Base-by-base conservation (phyloP, 371 early-diverging fungal genomes). In the Mucor plumbeus region DNA sequence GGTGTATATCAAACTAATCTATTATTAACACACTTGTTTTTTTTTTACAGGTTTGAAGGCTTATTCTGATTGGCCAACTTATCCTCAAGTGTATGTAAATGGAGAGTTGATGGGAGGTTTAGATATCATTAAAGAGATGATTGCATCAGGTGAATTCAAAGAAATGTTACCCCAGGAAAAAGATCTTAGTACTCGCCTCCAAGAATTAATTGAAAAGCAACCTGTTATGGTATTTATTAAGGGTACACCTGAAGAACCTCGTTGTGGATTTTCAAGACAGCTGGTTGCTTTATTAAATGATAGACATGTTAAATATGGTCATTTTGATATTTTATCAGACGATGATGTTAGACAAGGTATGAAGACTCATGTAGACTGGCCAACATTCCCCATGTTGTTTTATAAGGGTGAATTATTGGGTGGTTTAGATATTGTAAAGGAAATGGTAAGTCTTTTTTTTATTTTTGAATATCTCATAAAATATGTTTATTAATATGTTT, bases 141-240 rank as follows among this genome's bases (percentile, higher is more conserved):
- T 91, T 17, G 87, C 86, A 8, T 83, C 88, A 7, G 93, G 92
- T 19, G 96, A 95, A 70, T 90, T 95, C 73, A 80, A 87, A 50
- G 84, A 79, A 19, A 70, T 92, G 68, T 69, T 78, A 41, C 72
- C 67, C 13, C 81, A 87, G 58, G 90, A 90, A 69, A 90, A 91
- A 72, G 91, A 91, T 68, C 78, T 95, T 41, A 83, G 87, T 65
- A 87, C 86, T 4, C 87, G 90, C 34, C 84, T 94, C 58, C 87
- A 87, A 54, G 88, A 87, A 56, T 81, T 94, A 21, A 84, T 90
- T 43, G 77, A 84, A 64, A 86, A 87, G 59, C 85, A 88, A 13
- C 79, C 87, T 13, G 87, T 95, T 15, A 90, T 93, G 89, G 82
- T 95, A n/a, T 97, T 99, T 77, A 98, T 99, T 72, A 99, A 98